Evolutionary conservation across 805 yeast species (phyloP).

Genomic region (Allodekkera sacchari): DNA sequence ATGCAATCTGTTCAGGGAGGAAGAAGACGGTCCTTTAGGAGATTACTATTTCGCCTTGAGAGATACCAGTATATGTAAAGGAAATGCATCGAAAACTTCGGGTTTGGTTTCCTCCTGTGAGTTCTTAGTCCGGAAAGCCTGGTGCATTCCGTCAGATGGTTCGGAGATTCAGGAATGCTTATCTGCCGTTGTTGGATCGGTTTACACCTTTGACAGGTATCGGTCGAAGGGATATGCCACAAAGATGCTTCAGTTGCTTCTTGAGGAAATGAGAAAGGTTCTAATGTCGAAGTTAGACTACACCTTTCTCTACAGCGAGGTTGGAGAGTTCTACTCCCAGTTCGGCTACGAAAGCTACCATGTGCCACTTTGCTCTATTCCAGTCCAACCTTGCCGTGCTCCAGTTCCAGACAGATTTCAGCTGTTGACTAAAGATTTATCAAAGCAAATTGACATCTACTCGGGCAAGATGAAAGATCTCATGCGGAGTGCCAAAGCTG

Average conservation of each 20-base stretch:
- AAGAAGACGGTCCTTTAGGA: conserved; percentile 9
- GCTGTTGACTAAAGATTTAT: conserved; percentile 3
- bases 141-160: conserved; percentile 5
- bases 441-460: conserved; percentile 4
- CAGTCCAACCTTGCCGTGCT: conserved; percentile 2
- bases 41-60: conserved; percentile 20
- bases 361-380: conserved; percentile 14
- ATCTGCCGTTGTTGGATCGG: conserved; percentile 45
- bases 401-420: conserved; percentile 3
- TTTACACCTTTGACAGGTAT: conserved; percentile 38
- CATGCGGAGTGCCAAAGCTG: conserved; percentile 1
- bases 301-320: conserved; percentile 59
- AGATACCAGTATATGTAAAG: conserved; percentile 9
- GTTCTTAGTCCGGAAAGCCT: conserved; percentile 17
- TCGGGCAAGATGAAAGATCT: conserved; percentile 3
- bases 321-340: conserved; percentile 55
- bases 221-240: conserved; percentile 52
- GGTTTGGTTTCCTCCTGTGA: conserved; percentile 24
- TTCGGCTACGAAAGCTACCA: conserved; percentile 43
- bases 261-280: conserved; percentile 12
- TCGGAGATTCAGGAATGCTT: conserved; percentile 5
- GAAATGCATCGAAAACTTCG: conserved; percentile 3
- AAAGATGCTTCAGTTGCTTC: conserved; percentile 33
- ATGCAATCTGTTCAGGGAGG: conserved; percentile 16
- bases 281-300: conserved; percentile 23